Conservation (phyloP, 2,329 filamentous ascomycete species). For the Scedosporium aurantiacum region DNA sequence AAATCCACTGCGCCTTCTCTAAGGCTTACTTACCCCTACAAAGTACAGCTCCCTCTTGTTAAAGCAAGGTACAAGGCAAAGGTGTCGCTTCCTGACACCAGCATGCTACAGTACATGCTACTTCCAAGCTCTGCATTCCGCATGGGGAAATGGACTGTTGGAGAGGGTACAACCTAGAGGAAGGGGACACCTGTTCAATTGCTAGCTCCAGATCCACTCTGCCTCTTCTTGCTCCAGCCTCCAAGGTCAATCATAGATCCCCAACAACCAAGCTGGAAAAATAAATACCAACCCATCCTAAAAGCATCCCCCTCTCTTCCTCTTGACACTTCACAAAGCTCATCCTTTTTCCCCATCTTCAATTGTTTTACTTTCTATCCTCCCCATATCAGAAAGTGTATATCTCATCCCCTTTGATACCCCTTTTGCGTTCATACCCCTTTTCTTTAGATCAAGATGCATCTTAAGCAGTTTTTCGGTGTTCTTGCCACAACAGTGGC, state of each 20-base stretch:
- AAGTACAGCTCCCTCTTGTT: too few species aligned
- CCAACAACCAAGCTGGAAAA: slow-evolving; percentile 11
- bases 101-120: neutral
- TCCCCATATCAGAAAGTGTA: neutral
- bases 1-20: too few species aligned
- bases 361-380: slow-evolving; percentile 6
- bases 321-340: slow-evolving; percentile 12
- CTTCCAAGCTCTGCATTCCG: neutral
- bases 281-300: slow-evolving; percentile 22
- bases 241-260: neutral
- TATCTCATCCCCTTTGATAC: slow-evolving; percentile 5
- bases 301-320: slow-evolving; percentile 13
- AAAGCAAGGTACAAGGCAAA: neutral
- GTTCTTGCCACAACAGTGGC: slow-evolving; percentile 46
- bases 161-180: neutral
- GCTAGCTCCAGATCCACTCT: slow-evolving; percentile 13
- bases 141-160: slow-evolving; percentile 2
- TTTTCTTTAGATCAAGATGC: slow-evolving; percentile 26
- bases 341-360: slow-evolving; percentile 9
- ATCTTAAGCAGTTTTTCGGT: slow-evolving; percentile 40
- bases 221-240: slow-evolving; percentile 9
- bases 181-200: slow-evolving; percentile 36
- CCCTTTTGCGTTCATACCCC: slow-evolving; percentile 5
- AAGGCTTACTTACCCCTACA: too few species aligned
- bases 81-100: neutral